Conservation (phyloP, 192 early-diverging fungal genomes). For the Umbelopsis vinacea region DNA sequence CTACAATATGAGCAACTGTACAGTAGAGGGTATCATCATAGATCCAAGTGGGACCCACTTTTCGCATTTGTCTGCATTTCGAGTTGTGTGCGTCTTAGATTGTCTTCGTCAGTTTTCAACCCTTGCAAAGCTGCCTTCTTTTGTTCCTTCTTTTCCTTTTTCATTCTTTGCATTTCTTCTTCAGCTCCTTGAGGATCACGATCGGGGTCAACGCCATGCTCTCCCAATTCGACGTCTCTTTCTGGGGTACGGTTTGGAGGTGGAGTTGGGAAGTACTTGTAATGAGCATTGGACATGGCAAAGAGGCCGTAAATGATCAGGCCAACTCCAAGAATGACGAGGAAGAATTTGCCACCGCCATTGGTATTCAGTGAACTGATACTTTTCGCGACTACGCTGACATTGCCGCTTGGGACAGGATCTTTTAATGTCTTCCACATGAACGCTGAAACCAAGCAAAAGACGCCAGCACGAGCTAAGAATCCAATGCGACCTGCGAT, state of each 20-base stretch:
- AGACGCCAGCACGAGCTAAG: slow-evolving; percentile 46
- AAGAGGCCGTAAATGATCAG: slow-evolving; percentile 42
- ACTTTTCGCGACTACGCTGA: slow-evolving; percentile 37
- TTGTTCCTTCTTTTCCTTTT: neutral
- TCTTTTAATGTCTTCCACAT: slow-evolving; percentile 34
- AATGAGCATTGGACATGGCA: slow-evolving; percentile 39
- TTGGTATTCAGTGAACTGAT: slow-evolving; percentile 32
- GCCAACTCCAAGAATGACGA: slow-evolving; percentile 33
- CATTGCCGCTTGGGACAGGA: slow-evolving; percentile 26
- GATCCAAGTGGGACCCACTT: neutral
- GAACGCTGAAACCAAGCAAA: slow-evolving; percentile 46
- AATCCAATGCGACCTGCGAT: slow-evolving; percentile 48
- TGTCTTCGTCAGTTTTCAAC: neutral
- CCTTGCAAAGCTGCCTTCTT: neutral
- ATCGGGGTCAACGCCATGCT: neutral
- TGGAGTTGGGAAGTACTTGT: slow-evolving; percentile 45
- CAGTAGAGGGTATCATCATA: neutral
- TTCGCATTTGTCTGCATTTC: neutral
- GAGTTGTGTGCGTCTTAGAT: neutral
- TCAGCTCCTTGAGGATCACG: slow-evolving; percentile 8
- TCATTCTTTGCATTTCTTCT: neutral
- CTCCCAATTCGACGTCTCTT: neutral
- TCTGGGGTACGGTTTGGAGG: slow-evolving; percentile 25
- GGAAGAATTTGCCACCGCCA: slow-evolving; percentile 34
- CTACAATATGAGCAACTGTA: too few species aligned